These are phyloP conservation scores for Coprinopsis marcescibilis DNA, from an alignment of 768 basidiomycete genomes.

Conservation along the genomic window DNA sequence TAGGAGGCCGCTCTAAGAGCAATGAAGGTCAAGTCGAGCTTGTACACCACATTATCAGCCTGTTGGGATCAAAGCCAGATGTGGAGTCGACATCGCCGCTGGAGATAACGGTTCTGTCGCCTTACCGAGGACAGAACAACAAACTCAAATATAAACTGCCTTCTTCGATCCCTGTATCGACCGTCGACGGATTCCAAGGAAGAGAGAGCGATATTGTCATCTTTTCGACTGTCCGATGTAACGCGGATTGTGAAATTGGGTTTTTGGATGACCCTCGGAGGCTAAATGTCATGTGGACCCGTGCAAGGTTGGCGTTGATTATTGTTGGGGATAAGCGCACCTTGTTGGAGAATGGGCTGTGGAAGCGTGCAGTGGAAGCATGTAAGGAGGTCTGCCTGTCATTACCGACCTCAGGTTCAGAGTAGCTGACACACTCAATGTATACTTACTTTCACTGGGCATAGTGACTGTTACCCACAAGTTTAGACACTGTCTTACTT, in stretches of 20 bases:
- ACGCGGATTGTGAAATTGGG: conserved; percentile 51
- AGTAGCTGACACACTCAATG: too few species aligned
- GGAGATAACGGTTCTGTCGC: conserved; percentile 47
- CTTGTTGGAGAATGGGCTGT: conserved; percentile 37
- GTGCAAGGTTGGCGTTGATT: conserved; percentile 51
- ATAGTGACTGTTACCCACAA: too few species aligned
- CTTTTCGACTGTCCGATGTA: conserved; percentile 60
- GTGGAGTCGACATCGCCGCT: conserved; percentile 17
- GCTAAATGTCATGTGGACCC: conserved; percentile 69
- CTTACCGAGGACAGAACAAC: conserved; percentile 53
- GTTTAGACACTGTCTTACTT: too few species aligned
- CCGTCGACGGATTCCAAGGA: conserved; percentile 63
- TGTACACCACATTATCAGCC: conserved; percentile 39
- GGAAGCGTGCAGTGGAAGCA: conserved; percentile 46
- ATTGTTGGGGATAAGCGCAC: conserved; percentile 55
- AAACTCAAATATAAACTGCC: conserved; percentile 37
- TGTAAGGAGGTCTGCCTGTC: conserved; percentile 30
- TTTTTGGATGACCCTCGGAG: conserved; percentile 57
- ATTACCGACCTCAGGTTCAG: too few species aligned
- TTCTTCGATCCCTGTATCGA: conserved; percentile 34
- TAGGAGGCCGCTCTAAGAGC: conserved; percentile 53
- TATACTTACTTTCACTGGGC: too few species aligned
- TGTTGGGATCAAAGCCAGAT: conserved; percentile 29
- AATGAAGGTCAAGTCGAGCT: conserved; percentile 55
- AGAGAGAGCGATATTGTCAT: conserved; percentile 64